Percentiles rank a stretch among this genome's conserved stretches.
phyloP scores from a whole-genome alignment of 257 asterid species.

The Voacanga thouarsii region DNA sequence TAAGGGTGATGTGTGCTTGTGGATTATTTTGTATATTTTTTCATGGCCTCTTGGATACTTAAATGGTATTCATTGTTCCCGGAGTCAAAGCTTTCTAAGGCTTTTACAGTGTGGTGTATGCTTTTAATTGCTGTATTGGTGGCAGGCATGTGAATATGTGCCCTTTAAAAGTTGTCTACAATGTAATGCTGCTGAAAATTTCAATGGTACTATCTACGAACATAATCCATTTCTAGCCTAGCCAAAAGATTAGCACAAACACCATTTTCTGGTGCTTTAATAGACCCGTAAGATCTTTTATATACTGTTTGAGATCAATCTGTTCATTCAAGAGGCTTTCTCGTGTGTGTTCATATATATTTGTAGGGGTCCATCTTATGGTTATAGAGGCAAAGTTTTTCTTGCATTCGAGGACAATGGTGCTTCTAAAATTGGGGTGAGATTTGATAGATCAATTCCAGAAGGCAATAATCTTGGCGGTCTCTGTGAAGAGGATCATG shows the following conservation, averaged over 20 bases:
- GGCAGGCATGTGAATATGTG: neutral
- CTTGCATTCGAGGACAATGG: constrained; percentile 81
- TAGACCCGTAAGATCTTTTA: neutral
- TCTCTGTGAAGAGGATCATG: constrained; percentile 72
- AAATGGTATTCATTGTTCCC: neutral
- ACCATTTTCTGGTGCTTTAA: neutral
- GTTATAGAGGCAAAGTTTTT: constrained; percentile 77
- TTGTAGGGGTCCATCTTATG: constrained; percentile 81
- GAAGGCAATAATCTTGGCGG: constrained; percentile 95
- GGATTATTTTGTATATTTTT: neutral
- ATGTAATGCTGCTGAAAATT: too few relatives aligned
- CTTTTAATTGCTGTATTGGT: neutral
- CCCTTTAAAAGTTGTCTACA: neutral
- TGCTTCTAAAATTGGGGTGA: constrained; percentile 75
- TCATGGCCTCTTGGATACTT: neutral
- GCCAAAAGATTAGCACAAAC: neutral
- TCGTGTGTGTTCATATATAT: neutral
- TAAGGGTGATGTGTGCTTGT: too few relatives aligned
- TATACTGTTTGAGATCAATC: neutral
- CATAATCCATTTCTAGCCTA: neutral
- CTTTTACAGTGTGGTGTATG: neutral
- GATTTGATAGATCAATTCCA: constrained; percentile 72
- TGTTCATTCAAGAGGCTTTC: neutral
- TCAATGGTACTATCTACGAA: neutral
- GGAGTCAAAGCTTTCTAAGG: neutral